Base-by-base conservation (phyloP, 2,329 filamentous ascomycete genomes). In the Intubia oerlemansii region DNA sequence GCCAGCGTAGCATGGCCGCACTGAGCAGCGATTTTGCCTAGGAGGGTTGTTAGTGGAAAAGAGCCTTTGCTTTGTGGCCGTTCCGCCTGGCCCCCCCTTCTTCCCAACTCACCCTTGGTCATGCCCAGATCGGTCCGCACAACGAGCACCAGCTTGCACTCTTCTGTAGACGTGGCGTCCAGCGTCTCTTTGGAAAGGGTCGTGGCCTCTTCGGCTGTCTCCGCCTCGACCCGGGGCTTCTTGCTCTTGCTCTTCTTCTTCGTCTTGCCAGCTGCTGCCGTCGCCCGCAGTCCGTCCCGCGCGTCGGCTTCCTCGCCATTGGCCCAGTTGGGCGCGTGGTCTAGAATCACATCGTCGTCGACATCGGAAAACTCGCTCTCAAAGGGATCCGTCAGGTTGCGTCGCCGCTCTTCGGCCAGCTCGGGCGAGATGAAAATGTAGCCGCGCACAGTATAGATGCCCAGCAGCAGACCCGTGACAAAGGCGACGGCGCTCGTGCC, bases 11-110 rank as follows among this genome's bases (percentile, higher is more conserved):
- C 88, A 52, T 95, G 88, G 28, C 75, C 78, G 53, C 78, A 85
- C 53, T 95, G 88, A 7, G 88, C 88, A 32, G 81, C 88, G 43
- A 95, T 93, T 62, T 98, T 98, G 43, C 85, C 85, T 92, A 38
- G n/a, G n/a, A n/a, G n/a, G n/a, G n/a, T n/a, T n/a, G n/a, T n/a
- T n/a, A n/a, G n/a, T n/a, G n/a, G n/a, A n/a, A n/a, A n/a, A n/a
- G n/a, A n/a, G n/a, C n/a, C n/a, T n/a, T n/a, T n/a, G n/a, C n/a
- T n/a, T n/a, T n/a, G n/a, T n/a, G 25, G 4, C 21, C 10, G 20
- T 13, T 16, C 5, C 13, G 10, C 10, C 13, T 16, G 19, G 4
- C 4, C 6, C 17, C 19, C 10, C 8, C n/a, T 21, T n/a, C 19
- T 8, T 21, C 8, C 19, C 19, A 21, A 21, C 19, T 8, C 19